Conservation (phyloP, 345 rosid genomes). For the Bretschneidera sinensis region DNA sequence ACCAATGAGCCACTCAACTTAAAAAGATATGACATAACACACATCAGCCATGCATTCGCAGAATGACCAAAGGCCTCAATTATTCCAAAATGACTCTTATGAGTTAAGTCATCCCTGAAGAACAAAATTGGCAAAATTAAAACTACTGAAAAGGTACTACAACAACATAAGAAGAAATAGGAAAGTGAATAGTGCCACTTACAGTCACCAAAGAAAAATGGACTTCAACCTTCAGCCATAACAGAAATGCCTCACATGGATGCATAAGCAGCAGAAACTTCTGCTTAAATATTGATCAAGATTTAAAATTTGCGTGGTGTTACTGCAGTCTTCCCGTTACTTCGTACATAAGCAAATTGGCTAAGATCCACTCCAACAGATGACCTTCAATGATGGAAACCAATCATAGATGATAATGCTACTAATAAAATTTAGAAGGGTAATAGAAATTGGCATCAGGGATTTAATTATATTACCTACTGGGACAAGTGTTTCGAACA, state of each 20-base stretch:
- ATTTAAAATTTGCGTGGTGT: conserved; percentile 33
- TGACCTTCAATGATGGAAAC: conserved; percentile 34
- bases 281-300: conserved; percentile 15
- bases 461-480: conserved; percentile 36
- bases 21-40: neutral
- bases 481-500: conserved; percentile 38
- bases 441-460: neutral
- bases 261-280: conserved; percentile 4
- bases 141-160: neutral
- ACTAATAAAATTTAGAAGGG: neutral
- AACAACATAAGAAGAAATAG: neutral
- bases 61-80: neutral
- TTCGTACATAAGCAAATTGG: conserved; percentile 55
- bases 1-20: too few relatives aligned
- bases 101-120: neutral
- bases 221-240: conserved; percentile 2
- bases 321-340: conserved; percentile 22
- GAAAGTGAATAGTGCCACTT: neutral
- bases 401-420: conserved; percentile 9
- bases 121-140: neutral
- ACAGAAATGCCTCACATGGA: conserved; percentile 4
- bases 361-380: conserved; percentile 43
- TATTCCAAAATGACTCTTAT: neutral
- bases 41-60: neutral
- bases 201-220: too few relatives aligned